phyloP scores from a whole-genome alignment of 139 green algal species.

The Closterium sp. region DNA sequence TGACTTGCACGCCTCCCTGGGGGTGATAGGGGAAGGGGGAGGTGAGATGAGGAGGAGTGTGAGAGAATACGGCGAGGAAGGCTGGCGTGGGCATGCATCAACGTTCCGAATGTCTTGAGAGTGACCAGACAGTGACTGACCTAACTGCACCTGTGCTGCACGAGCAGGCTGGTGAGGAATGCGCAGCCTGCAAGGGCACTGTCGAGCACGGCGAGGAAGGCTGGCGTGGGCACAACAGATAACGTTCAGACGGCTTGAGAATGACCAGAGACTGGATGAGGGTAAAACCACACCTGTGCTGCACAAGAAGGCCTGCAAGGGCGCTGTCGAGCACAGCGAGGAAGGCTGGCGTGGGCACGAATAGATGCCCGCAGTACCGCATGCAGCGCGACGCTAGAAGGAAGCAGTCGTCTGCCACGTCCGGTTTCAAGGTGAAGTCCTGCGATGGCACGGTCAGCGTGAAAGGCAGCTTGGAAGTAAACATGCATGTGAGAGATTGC shows the following conservation, averaged over 20 bases:
- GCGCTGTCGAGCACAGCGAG: slow-evolving; percentile 39
- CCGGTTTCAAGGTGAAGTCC: slow-evolving; percentile 41
- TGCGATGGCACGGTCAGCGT: not conserved
- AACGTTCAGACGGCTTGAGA: not conserved
- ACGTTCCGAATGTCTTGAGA: no score
- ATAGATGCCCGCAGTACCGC: slow-evolving; percentile 45
- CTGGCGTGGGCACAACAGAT: slow-evolving; percentile 9
- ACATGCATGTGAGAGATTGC: not conserved
- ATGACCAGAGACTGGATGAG: not conserved
- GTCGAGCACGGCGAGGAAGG: not conserved
- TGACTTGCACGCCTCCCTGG: slow-evolving; percentile 25
- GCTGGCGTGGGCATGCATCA: not conserved
- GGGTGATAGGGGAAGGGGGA: not conserved
- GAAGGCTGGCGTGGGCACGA: slow-evolving; percentile 25
- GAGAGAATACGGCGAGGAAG: no score
- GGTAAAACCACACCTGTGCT: slow-evolving; percentile 28
- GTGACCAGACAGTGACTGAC: no score
- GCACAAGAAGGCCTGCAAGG: slow-evolving; percentile 19
- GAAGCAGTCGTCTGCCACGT: slow-evolving; percentile 51
- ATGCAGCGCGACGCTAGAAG: slow-evolving; percentile 47
- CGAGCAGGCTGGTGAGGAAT: no score
- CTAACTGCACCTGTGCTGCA: not conserved
- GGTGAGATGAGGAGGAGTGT: no score
- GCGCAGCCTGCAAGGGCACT: no score
- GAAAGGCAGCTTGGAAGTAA: no score